Evolutionary conservation across 1,284 basidiomycete genomes (phyloP), one percentile per base, ranked within the genome.

Genomic region (Pseudozyma sp.): DNA sequence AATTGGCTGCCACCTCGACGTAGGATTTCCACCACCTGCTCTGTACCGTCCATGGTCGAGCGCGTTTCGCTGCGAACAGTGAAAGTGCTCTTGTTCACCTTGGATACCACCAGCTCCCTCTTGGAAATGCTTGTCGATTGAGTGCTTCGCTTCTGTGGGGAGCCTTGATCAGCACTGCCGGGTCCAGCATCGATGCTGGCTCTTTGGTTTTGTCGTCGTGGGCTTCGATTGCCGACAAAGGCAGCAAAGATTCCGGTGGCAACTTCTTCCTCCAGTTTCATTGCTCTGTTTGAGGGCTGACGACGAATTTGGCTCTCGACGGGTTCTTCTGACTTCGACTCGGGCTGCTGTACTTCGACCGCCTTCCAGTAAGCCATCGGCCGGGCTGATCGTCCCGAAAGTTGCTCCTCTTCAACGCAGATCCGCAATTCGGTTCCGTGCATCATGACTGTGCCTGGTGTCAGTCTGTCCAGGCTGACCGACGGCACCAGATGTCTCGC

Each of bases 221-320:
- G 70, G 40, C 70, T 68, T 34, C 65, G 60, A n/a, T 73, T 73
- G 54, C 70, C 70, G 3, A 73, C 70, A 24, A 73, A 73, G 5
- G 53, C 59, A 24, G 70, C 70, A 53, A 73, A 73, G 17, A 65
- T 67, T n/a, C 70, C 65, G 14, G 48, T 54, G 3, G 65, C 48
- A 2, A 73, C 70, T 44, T 73, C 70, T 34, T 58, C 39, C 35
- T 73, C 70, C 3, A 73, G 61, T 54, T 53, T 60, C 65, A 73
- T 68, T 7, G 70, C 70, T 19, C 30, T 53, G 46, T 49, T 73
- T 3, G 68, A 65, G 4, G 49, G 61, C 42, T 65, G 68, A 6
- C 56, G 57, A 24, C 58, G 68, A 8, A 65, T 24, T 14, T 57
- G 62, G 5, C 34, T 33, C 17, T 63, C 51, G 5, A n/a, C 51